Percentiles rank a stretch among this genome's conserved stretches.
Evolutionary conservation across 2,329 filamentous ascomycete species (phyloP).

Genomic region (Fusarium sublunatum): DNA sequence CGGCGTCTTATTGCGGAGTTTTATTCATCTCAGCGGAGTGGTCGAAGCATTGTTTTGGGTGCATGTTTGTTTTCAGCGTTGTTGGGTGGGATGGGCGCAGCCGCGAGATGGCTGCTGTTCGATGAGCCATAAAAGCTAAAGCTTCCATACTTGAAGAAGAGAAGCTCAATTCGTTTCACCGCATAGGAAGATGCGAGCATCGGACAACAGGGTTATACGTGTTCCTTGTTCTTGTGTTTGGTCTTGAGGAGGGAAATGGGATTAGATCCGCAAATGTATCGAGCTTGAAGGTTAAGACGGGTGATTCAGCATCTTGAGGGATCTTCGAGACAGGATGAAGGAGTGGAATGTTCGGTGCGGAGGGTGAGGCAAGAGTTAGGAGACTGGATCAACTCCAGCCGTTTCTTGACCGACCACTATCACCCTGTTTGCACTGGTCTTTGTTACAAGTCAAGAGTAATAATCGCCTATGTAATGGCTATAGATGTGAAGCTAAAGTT

Average conservation of each 20-base stretch:
- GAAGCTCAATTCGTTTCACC: conserved; percentile 3
- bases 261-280: conserved; percentile 2
- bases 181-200: conserved; percentile 1
- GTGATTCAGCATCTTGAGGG: not conserved
- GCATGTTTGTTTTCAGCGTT: conserved; percentile 42
- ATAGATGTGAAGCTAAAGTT: conserved; percentile 20
- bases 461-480: conserved; percentile 9
- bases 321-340: conserved; percentile 3
- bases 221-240: conserved; percentile 6
- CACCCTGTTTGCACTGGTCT: conserved; percentile 3
- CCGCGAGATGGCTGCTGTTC: conserved; percentile 1
- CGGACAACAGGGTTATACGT: conserved; percentile 2
- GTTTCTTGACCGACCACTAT: not conserved
- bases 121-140: conserved; percentile 9
- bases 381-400: not conserved
- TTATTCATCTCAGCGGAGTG: conserved; percentile 40
- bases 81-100: conserved; percentile 16
- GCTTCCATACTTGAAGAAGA: conserved; percentile 13
- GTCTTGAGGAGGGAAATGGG: not conserved
- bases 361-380: not conserved
- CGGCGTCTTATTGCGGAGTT: conserved; percentile 50
- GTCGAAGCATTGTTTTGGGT: conserved; percentile 42
- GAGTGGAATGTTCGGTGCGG: not conserved
- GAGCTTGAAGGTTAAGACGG: not conserved
- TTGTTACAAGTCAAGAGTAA: not conserved